These are phyloP conservation scores for Glycine soja DNA, from an alignment of 306 rosid species.

Conservation along the genomic window DNA sequence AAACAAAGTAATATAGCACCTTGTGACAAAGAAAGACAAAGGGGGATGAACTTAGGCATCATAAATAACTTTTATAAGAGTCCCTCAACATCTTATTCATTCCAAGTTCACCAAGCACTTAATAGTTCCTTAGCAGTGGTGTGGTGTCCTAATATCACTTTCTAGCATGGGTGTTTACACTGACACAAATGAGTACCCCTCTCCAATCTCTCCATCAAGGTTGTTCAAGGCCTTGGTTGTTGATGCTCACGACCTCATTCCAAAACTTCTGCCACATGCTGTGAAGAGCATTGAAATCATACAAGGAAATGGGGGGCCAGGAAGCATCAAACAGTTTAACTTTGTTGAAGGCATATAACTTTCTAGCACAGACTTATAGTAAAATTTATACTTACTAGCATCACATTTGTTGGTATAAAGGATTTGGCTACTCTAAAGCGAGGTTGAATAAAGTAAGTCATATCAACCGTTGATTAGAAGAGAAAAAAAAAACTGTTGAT, in stretches of 20 bases:
- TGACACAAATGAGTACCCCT: conserved; percentile 32
- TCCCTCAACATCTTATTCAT: conserved; percentile 1
- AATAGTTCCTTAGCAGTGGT: neutral
- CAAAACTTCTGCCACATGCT: conserved; percentile 56
- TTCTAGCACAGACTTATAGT: neutral
- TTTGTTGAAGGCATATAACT: conserved; percentile 51
- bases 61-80: conserved; percentile 6
- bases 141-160: conserved; percentile 15
- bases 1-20: conserved; percentile 19
- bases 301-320: conserved; percentile 56
- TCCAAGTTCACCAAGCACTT: conserved; percentile 19
- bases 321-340: conserved; percentile 58
- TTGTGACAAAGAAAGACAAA: neutral
- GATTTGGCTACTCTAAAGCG: no score
- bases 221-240: conserved; percentile 66
- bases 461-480: no score
- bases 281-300: conserved; percentile 59
- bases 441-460: neutral
- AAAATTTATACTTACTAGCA: neutral
- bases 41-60: neutral
- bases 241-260: conserved; percentile 51
- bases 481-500: no score
- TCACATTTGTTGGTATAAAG: neutral
- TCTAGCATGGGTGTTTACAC: conserved; percentile 41
- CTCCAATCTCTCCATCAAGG: conserved; percentile 59